phyloP scores from a whole-genome alignment of 805 yeast genomes.

The Kluyveromyces siamensis region DNA sequence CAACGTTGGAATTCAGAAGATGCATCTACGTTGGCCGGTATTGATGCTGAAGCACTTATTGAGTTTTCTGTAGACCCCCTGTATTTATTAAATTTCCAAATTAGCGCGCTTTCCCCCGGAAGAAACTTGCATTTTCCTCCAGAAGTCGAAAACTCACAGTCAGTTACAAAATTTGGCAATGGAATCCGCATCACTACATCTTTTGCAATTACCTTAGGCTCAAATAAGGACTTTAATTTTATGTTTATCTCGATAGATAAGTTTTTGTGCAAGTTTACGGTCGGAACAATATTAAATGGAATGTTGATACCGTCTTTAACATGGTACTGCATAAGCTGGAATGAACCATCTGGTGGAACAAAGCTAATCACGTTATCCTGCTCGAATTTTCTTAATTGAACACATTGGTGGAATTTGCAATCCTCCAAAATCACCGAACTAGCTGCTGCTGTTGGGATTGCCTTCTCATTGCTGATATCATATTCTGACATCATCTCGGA shows the following conservation, averaged over 20 bases:
- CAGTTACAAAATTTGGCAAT: conserved; percentile 53
- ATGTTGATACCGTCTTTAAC: conserved; percentile 48
- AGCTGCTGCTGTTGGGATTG: conserved; percentile 34
- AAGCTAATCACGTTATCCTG: conserved; percentile 56
- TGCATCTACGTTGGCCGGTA: conserved; percentile 24
- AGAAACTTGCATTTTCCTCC: conserved; percentile 62
- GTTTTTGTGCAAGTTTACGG: conserved; percentile 33
- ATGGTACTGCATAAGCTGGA: conserved; percentile 73
- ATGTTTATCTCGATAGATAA: conserved; percentile 46
- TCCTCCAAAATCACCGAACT: conserved; percentile 57
- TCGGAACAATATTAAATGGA: conserved; percentile 63
- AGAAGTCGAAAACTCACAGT: conserved; percentile 36
- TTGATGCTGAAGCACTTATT: conserved; percentile 44
- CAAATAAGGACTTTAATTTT: conserved; percentile 53
- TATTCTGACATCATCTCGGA: conserved; percentile 18
- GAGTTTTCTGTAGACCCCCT: conserved; percentile 57
- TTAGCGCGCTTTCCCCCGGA: conserved; percentile 53
- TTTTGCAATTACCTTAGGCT: conserved; percentile 49
- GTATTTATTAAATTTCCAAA: conserved; percentile 66
- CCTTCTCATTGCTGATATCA: conserved; percentile 24
- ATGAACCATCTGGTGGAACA: conserved; percentile 81
- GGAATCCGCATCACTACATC: conserved; percentile 60
- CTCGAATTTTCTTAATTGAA: conserved; percentile 61
- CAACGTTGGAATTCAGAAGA: conserved; percentile 32
- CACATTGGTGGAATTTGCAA: conserved; percentile 83